Conservation (phyloP, 202 grass and related monocot species). For the Saccharum hybrid region DNA sequence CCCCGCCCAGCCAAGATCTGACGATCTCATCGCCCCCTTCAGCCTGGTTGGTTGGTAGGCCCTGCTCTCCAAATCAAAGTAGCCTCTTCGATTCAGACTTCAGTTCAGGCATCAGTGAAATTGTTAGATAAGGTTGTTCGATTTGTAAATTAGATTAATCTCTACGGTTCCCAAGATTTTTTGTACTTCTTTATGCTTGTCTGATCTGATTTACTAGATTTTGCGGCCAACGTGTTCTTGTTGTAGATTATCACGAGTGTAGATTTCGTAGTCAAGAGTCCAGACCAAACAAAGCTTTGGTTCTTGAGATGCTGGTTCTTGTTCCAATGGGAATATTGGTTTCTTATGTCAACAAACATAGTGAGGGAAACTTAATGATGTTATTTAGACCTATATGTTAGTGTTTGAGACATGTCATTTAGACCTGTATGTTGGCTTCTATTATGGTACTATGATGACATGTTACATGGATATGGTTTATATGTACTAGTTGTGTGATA, state of each 20-base stretch:
- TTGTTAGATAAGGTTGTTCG: conserved; percentile 1
- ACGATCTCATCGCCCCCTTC: background rate
- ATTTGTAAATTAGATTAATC: conserved; percentile 36
- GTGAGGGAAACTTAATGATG: background rate
- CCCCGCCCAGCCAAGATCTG: conserved; percentile 27
- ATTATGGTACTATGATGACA: too few species aligned
- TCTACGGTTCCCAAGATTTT: background rate
- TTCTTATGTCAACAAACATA: conserved; percentile 1
- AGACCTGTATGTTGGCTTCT: too few species aligned
- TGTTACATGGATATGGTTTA: too few species aligned
- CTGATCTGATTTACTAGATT: conserved; percentile 9
- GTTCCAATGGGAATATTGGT: conserved; percentile 8
- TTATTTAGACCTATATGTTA: too few species aligned
- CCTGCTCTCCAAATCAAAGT: background rate
- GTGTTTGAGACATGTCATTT: too few species aligned
- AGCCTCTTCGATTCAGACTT: conserved; percentile 34
- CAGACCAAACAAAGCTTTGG: conserved; percentile 52
- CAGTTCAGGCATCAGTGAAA: conserved; percentile 7
- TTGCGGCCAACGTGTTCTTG: background rate
- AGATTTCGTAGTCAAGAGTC: conserved; percentile 34
- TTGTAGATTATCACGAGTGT: conserved; percentile 9
- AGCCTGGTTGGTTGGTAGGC: background rate
- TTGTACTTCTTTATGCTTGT: background rate
- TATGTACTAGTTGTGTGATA: too few species aligned
- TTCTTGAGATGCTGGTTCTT: conserved; percentile 47